Evolutionary conservation across 768 basidiomycete genomes (phyloP).

Genomic region (Arthromyces matolae): DNA sequence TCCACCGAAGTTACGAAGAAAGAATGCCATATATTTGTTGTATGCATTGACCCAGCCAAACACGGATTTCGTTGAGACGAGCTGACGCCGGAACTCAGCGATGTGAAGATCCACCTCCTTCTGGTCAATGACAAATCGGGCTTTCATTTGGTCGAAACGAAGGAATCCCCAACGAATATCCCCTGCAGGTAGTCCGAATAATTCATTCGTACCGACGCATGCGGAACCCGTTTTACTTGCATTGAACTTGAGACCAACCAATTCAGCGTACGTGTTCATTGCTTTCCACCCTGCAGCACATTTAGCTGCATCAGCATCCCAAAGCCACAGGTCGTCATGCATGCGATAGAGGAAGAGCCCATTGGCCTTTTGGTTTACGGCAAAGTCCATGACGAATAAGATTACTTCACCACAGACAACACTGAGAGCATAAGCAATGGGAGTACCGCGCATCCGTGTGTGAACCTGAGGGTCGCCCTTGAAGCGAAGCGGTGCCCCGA

Average conservation of each 20-base stretch:
- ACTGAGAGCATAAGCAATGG: conserved; percentile 39
- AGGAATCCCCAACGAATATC: conserved; percentile 23
- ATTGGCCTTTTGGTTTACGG: conserved; percentile 39
- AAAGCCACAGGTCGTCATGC: conserved; percentile 46
- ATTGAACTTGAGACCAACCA: conserved; percentile 41
- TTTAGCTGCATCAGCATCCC: conserved; percentile 29
- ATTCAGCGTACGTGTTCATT: conserved; percentile 37
- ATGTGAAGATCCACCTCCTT: conserved; percentile 27
- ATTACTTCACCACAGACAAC: conserved; percentile 38
- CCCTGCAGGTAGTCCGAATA: conserved; percentile 15
- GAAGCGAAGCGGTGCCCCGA: conserved; percentile 15
- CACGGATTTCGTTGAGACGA: conserved; percentile 26
- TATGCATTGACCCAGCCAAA: conserved; percentile 32
- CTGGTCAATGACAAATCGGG: conserved; percentile 28
- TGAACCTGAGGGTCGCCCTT: conserved; percentile 21
- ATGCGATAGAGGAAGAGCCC: conserved; percentile 42
- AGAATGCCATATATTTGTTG: conserved; percentile 32
- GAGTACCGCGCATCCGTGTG: conserved; percentile 38
- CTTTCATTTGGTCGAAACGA: conserved; percentile 10
- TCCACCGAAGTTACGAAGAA: conserved; percentile 28
- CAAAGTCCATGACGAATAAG: conserved; percentile 45
- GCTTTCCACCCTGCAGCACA: conserved; percentile 37
- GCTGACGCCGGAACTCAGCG: conserved; percentile 28
- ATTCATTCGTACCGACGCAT: conserved; percentile 24
- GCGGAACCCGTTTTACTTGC: conserved; percentile 39